These are phyloP conservation scores for Spiromastix sp. DNA, from an alignment of 2,329 filamentous ascomycete genomes.

Conservation along the genomic window DNA sequence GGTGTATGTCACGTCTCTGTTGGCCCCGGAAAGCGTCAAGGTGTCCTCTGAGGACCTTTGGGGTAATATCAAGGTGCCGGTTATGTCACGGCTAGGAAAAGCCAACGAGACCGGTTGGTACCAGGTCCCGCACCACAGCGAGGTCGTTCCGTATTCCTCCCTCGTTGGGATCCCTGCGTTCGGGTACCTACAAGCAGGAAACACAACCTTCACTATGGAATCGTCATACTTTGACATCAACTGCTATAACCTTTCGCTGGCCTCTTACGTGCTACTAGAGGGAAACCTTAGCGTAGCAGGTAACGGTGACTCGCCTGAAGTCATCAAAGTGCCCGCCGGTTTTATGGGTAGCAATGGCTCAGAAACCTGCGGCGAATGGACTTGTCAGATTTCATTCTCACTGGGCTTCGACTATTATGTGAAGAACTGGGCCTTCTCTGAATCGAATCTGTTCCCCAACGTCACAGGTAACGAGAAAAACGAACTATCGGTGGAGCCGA, in stretches of 20 bases:
- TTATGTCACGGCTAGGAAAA: conserved; percentile 5
- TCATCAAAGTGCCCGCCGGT: not conserved
- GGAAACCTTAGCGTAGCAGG: not conserved
- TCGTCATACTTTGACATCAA: conserved; percentile 9
- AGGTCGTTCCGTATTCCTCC: conserved; percentile 3
- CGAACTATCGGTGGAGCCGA: conserved; percentile 1
- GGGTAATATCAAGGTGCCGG: conserved; percentile 10
- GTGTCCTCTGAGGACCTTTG: conserved; percentile 5
- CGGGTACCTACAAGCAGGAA: not conserved
- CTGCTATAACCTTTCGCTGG: conserved; percentile 4
- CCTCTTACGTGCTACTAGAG: not conserved
- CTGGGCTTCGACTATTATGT: not conserved
- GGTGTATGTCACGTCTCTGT: conserved; percentile 8
- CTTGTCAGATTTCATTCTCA: not conserved
- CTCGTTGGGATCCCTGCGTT: conserved; percentile 6
- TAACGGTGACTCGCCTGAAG: not conserved
- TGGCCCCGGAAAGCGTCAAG: conserved; percentile 5
- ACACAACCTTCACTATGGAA: conserved; percentile 9
- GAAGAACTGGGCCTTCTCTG: not conserved
- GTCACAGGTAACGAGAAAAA: conserved; percentile 6
- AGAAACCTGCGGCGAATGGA: not conserved
- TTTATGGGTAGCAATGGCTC: not conserved
- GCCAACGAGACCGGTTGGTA: conserved; percentile 5
- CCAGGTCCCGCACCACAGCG: not conserved
- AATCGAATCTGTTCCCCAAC: conserved; percentile 2